These are phyloP conservation scores for Podila epicladia DNA, from an alignment of 192 early-diverging fungal genomes.

Conservation along the genomic window DNA sequence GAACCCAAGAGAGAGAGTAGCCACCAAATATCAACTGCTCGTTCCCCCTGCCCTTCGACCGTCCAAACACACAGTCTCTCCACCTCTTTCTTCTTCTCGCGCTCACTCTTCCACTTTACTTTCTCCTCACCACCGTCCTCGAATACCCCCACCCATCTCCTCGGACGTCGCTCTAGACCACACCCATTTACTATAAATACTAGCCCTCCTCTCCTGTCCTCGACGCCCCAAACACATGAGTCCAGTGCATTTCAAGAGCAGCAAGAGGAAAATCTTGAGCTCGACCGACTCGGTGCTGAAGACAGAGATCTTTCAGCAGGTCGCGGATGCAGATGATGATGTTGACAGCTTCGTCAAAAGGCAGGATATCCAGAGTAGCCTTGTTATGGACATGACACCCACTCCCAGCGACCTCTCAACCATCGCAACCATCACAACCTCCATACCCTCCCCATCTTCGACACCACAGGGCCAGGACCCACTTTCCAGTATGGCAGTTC, in stretches of 20 bases:
- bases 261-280: slow-evolving; percentile 10
- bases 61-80: no score
- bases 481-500: slow-evolving; percentile 17
- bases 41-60: no score
- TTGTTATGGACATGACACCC: no score
- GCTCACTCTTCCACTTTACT: not conserved
- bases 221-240: slow-evolving; percentile 3
- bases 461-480: slow-evolving; percentile 5
- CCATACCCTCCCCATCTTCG: not conserved
- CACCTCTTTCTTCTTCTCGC: not conserved
- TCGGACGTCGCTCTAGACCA: not conserved
- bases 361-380: not conserved
- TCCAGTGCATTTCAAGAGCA: not conserved
- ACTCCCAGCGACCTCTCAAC: not conserved
- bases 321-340: not conserved
- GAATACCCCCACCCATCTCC: not conserved
- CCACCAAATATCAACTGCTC: no score
- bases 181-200: no score
- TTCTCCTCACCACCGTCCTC: not conserved
- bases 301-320: slow-evolving; percentile 5
- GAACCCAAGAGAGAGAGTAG: no score
- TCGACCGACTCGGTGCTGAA: not conserved
- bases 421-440: not conserved
- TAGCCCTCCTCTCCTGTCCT: no score
- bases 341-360: not conserved